phyloP scores from a whole-genome alignment of 176 grass and related monocot species.

The Musa acuminata region DNA sequence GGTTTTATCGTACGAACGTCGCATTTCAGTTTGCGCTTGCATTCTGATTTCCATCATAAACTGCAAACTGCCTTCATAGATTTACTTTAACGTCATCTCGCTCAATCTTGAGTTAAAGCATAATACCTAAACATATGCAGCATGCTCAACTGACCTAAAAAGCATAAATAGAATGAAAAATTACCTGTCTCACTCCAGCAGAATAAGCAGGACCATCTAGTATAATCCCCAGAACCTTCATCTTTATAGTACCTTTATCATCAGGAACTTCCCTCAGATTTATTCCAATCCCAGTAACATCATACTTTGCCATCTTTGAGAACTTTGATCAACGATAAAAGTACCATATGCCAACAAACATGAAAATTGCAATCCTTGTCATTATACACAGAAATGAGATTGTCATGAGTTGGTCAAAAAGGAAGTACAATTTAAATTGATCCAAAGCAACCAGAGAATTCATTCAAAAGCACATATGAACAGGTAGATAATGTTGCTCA shows the following conservation, averaged over 20 bases:
- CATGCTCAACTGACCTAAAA: neutral
- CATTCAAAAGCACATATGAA: neutral
- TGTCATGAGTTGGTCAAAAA: constrained; percentile 2
- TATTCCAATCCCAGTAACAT: constrained; percentile 80
- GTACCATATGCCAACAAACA: constrained; percentile 41
- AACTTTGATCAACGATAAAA: constrained; percentile 55
- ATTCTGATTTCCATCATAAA: too few relatives aligned
- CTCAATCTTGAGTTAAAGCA: too few relatives aligned
- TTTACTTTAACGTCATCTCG: too few relatives aligned
- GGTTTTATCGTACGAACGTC: too few relatives aligned
- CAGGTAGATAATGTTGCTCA: neutral
- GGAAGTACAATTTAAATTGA: constrained; percentile 18
- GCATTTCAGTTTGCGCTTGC: too few relatives aligned
- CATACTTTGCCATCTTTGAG: constrained; percentile 94
- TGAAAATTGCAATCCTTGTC: constrained; percentile 41
- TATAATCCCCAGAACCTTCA: constrained; percentile 90
- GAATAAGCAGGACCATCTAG: constrained; percentile 85
- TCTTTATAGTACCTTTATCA: constrained; percentile 47
- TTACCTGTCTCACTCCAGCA: constrained; percentile 79
- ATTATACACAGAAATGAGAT: constrained; percentile 15
- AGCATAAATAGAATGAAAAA: neutral
- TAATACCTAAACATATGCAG: neutral
- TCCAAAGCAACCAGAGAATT: neutral
- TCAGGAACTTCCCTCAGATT: constrained; percentile 81
- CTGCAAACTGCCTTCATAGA: too few relatives aligned